A percentile compares a stretch with the other conserved stretches of the same genome.
Evolutionary conservation across 257 asterid species (phyloP).

Genomic region (Rubia yunnanensis): DNA sequence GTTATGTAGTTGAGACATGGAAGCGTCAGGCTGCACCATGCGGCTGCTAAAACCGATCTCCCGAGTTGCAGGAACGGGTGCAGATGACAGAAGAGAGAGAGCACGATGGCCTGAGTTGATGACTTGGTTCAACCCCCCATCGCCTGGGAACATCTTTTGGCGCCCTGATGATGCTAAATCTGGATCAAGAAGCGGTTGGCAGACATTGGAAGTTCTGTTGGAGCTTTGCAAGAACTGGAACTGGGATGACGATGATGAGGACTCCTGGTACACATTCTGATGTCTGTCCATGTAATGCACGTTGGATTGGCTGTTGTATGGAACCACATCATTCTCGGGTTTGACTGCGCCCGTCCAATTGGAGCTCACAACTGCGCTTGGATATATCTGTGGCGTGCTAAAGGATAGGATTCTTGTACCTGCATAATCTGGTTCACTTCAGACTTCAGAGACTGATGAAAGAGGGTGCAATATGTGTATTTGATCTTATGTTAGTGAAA

Average conservation of each 20-base stretch:
- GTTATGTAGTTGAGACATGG: conserved; percentile 28
- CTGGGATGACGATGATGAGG: conserved; percentile 27
- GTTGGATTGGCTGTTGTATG: conserved; percentile 29
- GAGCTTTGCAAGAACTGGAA: conserved; percentile 40
- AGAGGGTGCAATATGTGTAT: background rate
- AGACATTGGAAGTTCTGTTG: conserved; percentile 18
- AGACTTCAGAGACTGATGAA: background rate
- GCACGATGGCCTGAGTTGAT: conserved; percentile 54
- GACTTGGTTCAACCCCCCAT: conserved; percentile 36
- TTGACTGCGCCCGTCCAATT: conserved; percentile 38
- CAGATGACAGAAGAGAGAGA: conserved; percentile 99
- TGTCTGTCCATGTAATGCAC: conserved; percentile 27
- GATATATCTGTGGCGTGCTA: conserved; percentile 33
- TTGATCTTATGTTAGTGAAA: background rate
- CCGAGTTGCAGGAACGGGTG: conserved; percentile 33
- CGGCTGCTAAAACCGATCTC: conserved; percentile 41
- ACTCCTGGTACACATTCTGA: conserved; percentile 21
- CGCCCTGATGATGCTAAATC: conserved; percentile 21
- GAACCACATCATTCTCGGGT: conserved; percentile 25
- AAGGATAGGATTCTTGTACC: conserved; percentile 49
- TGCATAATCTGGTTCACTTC: conserved; percentile 3
- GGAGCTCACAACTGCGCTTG: conserved; percentile 33
- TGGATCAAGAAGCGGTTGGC: conserved; percentile 31
- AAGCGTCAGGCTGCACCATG: conserved; percentile 29
- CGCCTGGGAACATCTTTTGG: conserved; percentile 21